Conservation (phyloP, 495 filamentous ascomycete species). For the Durotheca rogersii region DNA sequence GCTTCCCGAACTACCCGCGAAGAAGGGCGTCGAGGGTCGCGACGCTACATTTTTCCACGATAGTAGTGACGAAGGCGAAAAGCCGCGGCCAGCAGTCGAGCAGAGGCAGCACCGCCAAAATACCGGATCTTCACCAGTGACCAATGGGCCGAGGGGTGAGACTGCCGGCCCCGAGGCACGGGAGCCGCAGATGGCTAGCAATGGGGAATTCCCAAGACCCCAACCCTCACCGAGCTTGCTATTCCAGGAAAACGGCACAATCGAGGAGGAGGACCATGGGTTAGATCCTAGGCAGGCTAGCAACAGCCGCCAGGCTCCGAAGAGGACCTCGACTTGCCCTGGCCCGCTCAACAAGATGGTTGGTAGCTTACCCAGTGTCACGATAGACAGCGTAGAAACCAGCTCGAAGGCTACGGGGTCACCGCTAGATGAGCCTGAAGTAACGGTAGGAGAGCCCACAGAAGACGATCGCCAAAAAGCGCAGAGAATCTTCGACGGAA, state of each 20-base stretch:
- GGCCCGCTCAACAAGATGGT: conserved; percentile 44
- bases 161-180: neutral
- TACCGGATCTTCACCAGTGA: conserved; percentile 9
- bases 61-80: conserved; percentile 36
- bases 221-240: conserved; percentile 15
- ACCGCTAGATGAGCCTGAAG: conserved; percentile 52
- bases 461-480: conserved; percentile 73
- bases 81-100: neutral
- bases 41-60: conserved; percentile 35
- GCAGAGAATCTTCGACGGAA: conserved; percentile 79
- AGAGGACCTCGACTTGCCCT: conserved; percentile 26
- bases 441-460: conserved; percentile 51
- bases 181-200: conserved; percentile 5
- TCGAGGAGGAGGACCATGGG: conserved; percentile 12
- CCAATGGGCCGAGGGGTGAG: conserved; percentile 1
- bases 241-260: conserved; percentile 17
- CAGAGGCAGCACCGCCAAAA: conserved; percentile 16
- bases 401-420: conserved; percentile 33
- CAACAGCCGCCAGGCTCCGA: conserved; percentile 17
- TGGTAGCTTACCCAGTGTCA: conserved; percentile 51
- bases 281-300: neutral
- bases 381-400: conserved; percentile 41
- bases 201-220: conserved; percentile 11
- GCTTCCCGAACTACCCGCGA: conserved; percentile 30
- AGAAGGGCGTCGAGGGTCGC: conserved; percentile 11